Evolutionary conservation across 176 grass and related monocot genomes (phyloP).

Genomic region (Calamus simplicifolius): DNA sequence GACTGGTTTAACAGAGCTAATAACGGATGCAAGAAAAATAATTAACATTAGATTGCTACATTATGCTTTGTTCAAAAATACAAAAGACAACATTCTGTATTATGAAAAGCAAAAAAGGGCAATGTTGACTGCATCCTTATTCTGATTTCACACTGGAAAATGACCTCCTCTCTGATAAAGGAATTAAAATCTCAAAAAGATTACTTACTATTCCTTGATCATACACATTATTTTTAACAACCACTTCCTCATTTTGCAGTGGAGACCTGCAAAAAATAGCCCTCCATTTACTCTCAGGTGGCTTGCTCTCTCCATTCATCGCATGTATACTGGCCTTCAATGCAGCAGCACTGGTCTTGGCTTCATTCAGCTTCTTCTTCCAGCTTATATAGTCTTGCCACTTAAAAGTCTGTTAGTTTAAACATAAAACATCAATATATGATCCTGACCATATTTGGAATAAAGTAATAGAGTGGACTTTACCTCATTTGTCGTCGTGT

Average conservation of each 20-base stretch:
- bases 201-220: conserved; percentile 60
- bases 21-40: too few relatives aligned
- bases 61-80: not conserved
- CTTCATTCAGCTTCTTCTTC: conserved; percentile 70
- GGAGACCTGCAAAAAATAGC: conserved; percentile 37
- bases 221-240: conserved; percentile 78
- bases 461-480: not conserved
- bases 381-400: conserved; percentile 96
- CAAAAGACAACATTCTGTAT: not conserved
- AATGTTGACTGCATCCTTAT: conserved; percentile 9
- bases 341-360: conserved; percentile 37
- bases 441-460: not conserved
- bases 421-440: not conserved
- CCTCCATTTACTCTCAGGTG: conserved; percentile 65
- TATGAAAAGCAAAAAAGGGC: not conserved
- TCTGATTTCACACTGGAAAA: conserved; percentile 47
- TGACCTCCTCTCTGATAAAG: conserved; percentile 55
- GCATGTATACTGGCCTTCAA: conserved; percentile 36
- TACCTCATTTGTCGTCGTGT: conserved; percentile 95
- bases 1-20: too few relatives aligned
- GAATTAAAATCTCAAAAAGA: conserved; percentile 66
- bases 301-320: conserved; percentile 18
- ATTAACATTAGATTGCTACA: not conserved
- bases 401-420: conserved; percentile 71
- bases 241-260: conserved; percentile 26